These are phyloP conservation scores for Tetraselmis striata DNA, from an alignment of 139 green algal genomes.

Conservation along the genomic window DNA sequence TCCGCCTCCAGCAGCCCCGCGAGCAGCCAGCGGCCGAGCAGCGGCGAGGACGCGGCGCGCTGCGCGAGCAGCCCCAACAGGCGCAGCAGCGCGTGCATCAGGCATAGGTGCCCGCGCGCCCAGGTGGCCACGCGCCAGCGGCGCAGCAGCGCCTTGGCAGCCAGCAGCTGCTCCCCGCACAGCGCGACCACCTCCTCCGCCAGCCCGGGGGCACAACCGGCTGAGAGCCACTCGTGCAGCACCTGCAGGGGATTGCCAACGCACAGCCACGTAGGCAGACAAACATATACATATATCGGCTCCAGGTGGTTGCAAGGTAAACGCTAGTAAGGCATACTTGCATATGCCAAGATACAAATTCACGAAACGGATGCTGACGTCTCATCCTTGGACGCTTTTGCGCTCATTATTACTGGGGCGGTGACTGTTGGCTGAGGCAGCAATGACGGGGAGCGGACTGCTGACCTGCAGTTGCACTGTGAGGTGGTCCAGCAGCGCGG, in stretches of 20 bases:
- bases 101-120: neutral
- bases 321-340: too few relatives aligned
- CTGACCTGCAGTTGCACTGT: neutral
- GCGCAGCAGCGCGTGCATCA: constrained; percentile 8
- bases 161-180: constrained; percentile 18
- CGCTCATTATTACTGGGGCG: too few relatives aligned
- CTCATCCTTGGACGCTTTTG: too few relatives aligned
- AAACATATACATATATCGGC: neutral
- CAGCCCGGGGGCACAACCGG: constrained; percentile 3
- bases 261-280: neutral
- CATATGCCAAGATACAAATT: too few relatives aligned
- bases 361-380: too few relatives aligned
- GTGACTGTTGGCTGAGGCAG: too few relatives aligned
- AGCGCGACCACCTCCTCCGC: constrained; percentile 20
- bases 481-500: neutral
- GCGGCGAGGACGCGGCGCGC: neutral
- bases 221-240: neutral
- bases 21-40: neutral
- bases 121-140: constrained; percentile 9
- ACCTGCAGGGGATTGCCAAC: neutral
- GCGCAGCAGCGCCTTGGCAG: neutral
- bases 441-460: too few relatives aligned
- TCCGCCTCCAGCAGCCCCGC: neutral
- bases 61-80: constrained; percentile 9
- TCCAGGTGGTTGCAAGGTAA: too few relatives aligned